Conservation (phyloP, 2,329 filamentous ascomycete species). For the Alternaria viburni region DNA sequence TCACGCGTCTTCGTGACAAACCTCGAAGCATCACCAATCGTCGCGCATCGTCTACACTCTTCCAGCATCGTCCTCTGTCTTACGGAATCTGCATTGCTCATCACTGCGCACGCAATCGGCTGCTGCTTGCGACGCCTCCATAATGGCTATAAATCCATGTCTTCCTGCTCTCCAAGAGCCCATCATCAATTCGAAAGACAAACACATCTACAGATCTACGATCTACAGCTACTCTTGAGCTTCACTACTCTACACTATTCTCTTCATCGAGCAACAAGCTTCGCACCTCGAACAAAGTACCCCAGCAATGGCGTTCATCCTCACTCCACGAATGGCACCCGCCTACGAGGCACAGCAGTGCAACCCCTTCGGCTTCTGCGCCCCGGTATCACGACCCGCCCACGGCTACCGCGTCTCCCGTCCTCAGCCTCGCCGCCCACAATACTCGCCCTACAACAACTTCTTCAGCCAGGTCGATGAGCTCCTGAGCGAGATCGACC, state of each 20-base stretch:
- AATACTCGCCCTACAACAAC: slow-evolving; percentile 37
- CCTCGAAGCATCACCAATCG: slow-evolving; percentile 33
- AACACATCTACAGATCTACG: slow-evolving; percentile 27
- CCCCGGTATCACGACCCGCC: slow-evolving; percentile 24
- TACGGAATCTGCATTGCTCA: slow-evolving; percentile 39
- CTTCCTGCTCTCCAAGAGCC: slow-evolving; percentile 11
- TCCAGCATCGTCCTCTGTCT: slow-evolving; percentile 35
- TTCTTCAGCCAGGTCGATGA: slow-evolving; percentile 44
- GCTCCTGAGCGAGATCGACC: slow-evolving; percentile 40
- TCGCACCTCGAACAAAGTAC: not conserved
- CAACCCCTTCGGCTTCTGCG: slow-evolving; percentile 36
- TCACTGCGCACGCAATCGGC: slow-evolving; percentile 27
- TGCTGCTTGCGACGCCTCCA: slow-evolving; percentile 33
- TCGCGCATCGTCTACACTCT: slow-evolving; percentile 25
- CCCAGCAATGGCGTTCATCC: slow-evolving; percentile 42
- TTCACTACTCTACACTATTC: slow-evolving; percentile 17
- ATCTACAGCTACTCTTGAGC: slow-evolving; percentile 26
- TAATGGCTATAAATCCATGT: slow-evolving; percentile 43
- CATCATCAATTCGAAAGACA: slow-evolving; percentile 37
- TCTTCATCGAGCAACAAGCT: slow-evolving; percentile 3
- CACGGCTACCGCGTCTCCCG: slow-evolving; percentile 26
- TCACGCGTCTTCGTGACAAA: slow-evolving; percentile 29
- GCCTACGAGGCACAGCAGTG: slow-evolving; percentile 37
- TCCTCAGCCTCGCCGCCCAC: slow-evolving; percentile 23
- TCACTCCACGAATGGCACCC: slow-evolving; percentile 42